Percentiles rank a stretch among this genome's conserved stretches.
These are phyloP conservation scores for Penicillium rolfsii DNA, from an alignment of 2,329 filamentous ascomycete species.

Conservation along the genomic window DNA sequence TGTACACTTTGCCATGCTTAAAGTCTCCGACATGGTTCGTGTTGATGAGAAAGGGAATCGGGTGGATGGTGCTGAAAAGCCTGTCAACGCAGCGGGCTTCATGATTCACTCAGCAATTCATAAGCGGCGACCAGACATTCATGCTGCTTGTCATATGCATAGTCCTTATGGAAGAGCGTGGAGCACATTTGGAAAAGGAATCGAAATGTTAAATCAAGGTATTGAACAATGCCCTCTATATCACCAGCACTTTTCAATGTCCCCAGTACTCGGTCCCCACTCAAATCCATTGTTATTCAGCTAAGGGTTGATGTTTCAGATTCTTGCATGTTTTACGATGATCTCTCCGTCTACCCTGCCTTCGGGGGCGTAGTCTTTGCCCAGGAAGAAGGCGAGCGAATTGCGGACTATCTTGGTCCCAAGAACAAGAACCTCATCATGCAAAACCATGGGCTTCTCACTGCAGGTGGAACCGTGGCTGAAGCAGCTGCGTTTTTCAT, in stretches of 20 bases:
- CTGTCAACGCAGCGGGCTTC: constrained; percentile 52
- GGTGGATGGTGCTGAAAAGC: constrained; percentile 45
- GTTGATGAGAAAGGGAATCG: constrained; percentile 49
- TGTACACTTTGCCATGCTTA: constrained; percentile 48
- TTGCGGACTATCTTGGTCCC: constrained; percentile 40
- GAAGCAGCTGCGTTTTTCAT: constrained; percentile 73
- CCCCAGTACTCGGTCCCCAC: not conserved
- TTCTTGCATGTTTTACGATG: constrained; percentile 32
- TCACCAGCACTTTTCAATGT: not conserved
- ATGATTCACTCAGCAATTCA: constrained; percentile 55
- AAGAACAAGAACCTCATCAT: constrained; percentile 29
- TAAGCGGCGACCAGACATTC: constrained; percentile 48
- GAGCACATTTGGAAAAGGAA: constrained; percentile 19
- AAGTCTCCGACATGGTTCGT: constrained; percentile 51
- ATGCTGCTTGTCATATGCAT: constrained; percentile 52
- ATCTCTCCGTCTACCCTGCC: constrained; percentile 42
- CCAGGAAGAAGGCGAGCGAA: constrained; percentile 49
- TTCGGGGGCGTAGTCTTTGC: constrained; percentile 54
- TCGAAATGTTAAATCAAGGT: constrained; percentile 51
- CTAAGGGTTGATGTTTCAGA: constrained; percentile 1
- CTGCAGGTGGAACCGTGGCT: constrained; percentile 71
- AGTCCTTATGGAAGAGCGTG: constrained; percentile 50
- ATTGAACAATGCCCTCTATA: not conserved
- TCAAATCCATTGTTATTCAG: not conserved
- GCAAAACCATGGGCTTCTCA: constrained; percentile 48